Base-by-base conservation (phyloP, 2,329 filamentous ascomycete species). In the Microdochium nivale region DNA sequence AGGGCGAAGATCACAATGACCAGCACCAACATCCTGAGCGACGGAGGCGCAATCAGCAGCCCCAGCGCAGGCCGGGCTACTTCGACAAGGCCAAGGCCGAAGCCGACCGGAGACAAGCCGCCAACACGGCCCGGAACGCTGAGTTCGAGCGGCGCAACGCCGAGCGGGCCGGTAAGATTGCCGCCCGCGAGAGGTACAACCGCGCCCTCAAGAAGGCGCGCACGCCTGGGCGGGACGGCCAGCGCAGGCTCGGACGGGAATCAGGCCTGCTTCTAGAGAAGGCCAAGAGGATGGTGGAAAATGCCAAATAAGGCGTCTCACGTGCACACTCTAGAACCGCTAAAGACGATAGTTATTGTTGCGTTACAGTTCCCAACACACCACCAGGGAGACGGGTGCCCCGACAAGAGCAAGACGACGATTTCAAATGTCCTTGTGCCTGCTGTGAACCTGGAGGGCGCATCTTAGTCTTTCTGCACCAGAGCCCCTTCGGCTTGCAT, bases 241-340 rank as follows among this genome's bases (percentile, higher is more conserved):
- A 87, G 70, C 80, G 86, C 67, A 91, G 89, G 70, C 67, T 96
- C 48, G 90, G 90, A 1, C 78, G 88, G 54, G 90, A 95, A 74
- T 91, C 90, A 60, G 79, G 78, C 32, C 76, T 92, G 35, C 61
- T 96, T 60, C 71, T 96, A 52, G 86, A 90, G 62, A 88, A 85
- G 69, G 86, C 92, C 32, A 85, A 86, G 74, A 83, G 76, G 64
- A 74, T 95, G 67, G 79, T 94, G 55, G 77, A 74, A 2, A 63
- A 71, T 25, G 58, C 50, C 30, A 54, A 58, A 53, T 57, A 47
- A 54, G 40, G n/a, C 19, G 8, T n/a, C 32, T 8, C 7, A 40
- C 35, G 14, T 5, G 14, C 35, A 40, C 14, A 40, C 4, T 16
- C 7, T 19, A 5, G 14, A 16, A 5, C 4, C 16, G 35, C 35